Conservation (phyloP, 2,329 filamentous ascomycete genomes). For the Cladophialophora psammophila region DNA sequence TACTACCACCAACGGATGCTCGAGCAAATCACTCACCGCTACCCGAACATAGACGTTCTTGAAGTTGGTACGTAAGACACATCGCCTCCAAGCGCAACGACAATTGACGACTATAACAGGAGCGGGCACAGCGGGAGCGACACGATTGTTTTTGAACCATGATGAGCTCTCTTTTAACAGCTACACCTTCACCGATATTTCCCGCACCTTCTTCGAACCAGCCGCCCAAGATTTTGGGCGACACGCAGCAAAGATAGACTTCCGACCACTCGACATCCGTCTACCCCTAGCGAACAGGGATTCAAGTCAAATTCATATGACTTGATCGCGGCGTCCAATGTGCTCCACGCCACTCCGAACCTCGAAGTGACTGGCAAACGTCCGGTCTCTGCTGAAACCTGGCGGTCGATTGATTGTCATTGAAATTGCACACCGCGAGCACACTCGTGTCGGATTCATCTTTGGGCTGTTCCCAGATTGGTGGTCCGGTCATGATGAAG, state of each 20-base stretch:
- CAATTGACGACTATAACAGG: conserved; percentile 34
- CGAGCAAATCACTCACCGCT: conserved; percentile 30
- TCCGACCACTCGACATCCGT: conserved; percentile 44
- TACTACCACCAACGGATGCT: conserved; percentile 17
- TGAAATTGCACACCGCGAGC: conserved; percentile 22
- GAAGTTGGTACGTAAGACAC: conserved; percentile 38
- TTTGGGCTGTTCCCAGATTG: conserved; percentile 41
- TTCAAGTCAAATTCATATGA: conserved; percentile 44
- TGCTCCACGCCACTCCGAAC: conserved; percentile 45
- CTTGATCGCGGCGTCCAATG: conserved; percentile 47
- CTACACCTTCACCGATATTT: conserved; percentile 42
- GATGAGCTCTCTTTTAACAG: conserved; percentile 41
- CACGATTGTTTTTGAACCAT: conserved; percentile 21
- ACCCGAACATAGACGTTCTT: conserved; percentile 36
- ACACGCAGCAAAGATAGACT: conserved; percentile 39
- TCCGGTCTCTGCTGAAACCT: conserved; percentile 42
- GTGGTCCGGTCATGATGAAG: conserved; percentile 41
- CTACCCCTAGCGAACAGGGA: conserved; percentile 44
- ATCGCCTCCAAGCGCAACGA: conserved; percentile 21
- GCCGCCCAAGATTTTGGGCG: conserved; percentile 26
- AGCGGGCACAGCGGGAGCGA: conserved; percentile 44
- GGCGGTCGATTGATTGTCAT: conserved; percentile 27
- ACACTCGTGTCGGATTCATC: conserved; percentile 29
- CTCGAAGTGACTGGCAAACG: conserved; percentile 41
- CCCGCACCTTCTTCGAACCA: conserved; percentile 34